Conservation (phyloP, 1,284 basidiomycete species). For the Moniliophthora roreri region DNA sequence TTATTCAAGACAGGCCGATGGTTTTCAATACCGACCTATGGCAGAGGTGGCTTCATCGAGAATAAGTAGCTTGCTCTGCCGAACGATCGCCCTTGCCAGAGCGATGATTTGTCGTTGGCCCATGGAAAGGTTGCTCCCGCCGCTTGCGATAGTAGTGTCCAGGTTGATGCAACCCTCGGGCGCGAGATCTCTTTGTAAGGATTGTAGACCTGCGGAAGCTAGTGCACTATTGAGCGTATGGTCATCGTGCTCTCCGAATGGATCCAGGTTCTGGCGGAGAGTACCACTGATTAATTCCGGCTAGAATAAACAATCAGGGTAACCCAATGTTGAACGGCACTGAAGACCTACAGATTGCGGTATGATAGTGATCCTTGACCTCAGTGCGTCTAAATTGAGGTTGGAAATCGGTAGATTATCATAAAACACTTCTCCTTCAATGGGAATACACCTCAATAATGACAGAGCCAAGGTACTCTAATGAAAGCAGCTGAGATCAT, state of each 20-base stretch:
- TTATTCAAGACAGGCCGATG: not conserved
- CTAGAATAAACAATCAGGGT: conserved; percentile 20
- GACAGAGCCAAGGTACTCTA: conserved; percentile 52
- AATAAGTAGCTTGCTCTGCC: conserved; percentile 21
- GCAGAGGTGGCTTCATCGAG: conserved; percentile 22
- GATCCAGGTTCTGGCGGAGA: conserved; percentile 48
- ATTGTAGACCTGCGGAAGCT: conserved; percentile 36
- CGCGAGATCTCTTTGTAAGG: conserved; percentile 33
- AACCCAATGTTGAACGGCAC: conserved; percentile 10
- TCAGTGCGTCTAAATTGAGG: conserved; percentile 65
- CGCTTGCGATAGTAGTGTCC: conserved; percentile 33
- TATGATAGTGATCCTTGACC: conserved; percentile 65
- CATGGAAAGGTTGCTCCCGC: conserved; percentile 47
- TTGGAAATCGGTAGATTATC: conserved; percentile 44
- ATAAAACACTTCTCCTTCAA: conserved; percentile 55
- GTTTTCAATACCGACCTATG: not conserved
- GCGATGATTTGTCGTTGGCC: conserved; percentile 38
- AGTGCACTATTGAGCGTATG: conserved; percentile 39
- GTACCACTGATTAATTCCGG: conserved; percentile 51
- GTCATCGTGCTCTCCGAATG: conserved; percentile 60
- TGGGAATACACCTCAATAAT: conserved; percentile 56
- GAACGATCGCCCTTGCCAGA: conserved; percentile 38
- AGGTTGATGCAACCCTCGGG: conserved; percentile 23
- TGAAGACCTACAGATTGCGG: conserved; percentile 47
- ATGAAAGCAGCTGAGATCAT: conserved; percentile 27